Evolutionary conservation across 2,329 filamentous ascomycete species (phyloP).

Genomic region (Ceratocystis diversiconidia): DNA sequence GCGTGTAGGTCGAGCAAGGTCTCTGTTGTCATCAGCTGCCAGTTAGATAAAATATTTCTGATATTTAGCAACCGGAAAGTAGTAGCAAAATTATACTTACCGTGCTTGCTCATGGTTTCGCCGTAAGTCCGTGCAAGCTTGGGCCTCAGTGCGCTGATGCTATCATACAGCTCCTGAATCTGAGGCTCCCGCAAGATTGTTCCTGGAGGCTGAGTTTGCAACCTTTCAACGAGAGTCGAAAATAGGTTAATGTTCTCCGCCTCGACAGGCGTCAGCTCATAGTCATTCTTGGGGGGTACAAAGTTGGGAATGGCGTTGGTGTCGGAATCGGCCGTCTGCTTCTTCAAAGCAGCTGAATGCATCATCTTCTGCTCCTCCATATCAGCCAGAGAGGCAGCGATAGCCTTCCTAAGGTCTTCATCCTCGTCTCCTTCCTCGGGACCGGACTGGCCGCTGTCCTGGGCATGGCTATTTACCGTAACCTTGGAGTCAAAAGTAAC

Average conservation of each 20-base stretch:
- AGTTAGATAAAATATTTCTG: background rate
- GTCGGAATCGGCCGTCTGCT: conserved; percentile 42
- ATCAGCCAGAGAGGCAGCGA: conserved; percentile 84
- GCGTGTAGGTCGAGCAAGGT: conserved; percentile 86
- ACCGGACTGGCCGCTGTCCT: conserved; percentile 24
- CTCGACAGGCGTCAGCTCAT: conserved; percentile 84
- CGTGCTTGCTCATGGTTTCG: conserved; percentile 99
- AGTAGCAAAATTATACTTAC: conserved; percentile 34
- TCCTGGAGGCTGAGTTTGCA: conserved; percentile 88
- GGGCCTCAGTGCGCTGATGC: conserved; percentile 81
- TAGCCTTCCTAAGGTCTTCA: conserved; percentile 82
- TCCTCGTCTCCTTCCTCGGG: conserved; percentile 65
- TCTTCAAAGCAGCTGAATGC: conserved; percentile 71
- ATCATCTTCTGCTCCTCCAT: conserved; percentile 97
- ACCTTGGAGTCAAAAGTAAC: conserved; percentile 18
- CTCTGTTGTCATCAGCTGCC: conserved; percentile 37
- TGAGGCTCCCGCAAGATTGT: conserved; percentile 95
- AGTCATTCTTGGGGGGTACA: conserved; percentile 69
- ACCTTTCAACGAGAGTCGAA: conserved; percentile 77
- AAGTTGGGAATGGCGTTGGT: conserved; percentile 35
- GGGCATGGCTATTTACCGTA: conserved; percentile 24
- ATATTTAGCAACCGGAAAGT: too few relatives aligned
- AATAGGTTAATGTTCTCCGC: conserved; percentile 97
- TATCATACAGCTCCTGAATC: conserved; percentile 95
- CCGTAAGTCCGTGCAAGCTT: conserved; percentile 93